Evolutionary conservation across 2,329 filamentous ascomycete genomes (phyloP).

Genomic region (Tolypocladium paradoxum): DNA sequence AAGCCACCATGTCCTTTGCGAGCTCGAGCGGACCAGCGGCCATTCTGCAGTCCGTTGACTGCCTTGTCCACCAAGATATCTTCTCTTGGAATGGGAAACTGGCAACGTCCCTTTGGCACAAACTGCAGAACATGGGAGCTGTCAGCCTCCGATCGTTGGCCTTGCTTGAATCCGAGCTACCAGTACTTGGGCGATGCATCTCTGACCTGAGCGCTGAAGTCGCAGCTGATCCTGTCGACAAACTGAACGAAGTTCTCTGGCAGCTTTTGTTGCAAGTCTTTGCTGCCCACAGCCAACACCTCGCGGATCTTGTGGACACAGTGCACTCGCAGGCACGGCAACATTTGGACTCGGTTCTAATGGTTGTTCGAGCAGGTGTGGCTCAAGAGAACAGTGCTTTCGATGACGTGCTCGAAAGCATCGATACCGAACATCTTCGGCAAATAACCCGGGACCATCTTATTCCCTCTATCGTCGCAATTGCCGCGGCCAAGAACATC

Average conservation of each 20-base stretch:
- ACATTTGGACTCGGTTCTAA: slow-evolving; percentile 4
- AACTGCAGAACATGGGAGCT: slow-evolving; percentile 37
- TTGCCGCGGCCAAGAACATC: slow-evolving; percentile 19
- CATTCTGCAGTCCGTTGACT: slow-evolving; percentile 36
- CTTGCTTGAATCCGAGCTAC: slow-evolving; percentile 54
- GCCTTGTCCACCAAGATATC: slow-evolving; percentile 28
- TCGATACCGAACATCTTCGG: slow-evolving; percentile 25
- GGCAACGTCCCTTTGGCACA: slow-evolving; percentile 38
- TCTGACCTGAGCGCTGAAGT: slow-evolving; percentile 38
- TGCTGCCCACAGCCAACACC: slow-evolving; percentile 23
- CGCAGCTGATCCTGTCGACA: slow-evolving; percentile 34
- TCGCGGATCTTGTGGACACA: slow-evolving; percentile 17
- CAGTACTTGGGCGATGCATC: slow-evolving; percentile 46
- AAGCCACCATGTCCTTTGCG: slow-evolving; percentile 20
- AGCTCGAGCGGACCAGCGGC: slow-evolving; percentile 24
- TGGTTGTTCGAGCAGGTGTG: slow-evolving; percentile 3
- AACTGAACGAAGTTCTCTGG: slow-evolving; percentile 38
- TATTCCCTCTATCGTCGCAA: slow-evolving; percentile 32
- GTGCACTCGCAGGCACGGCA: slow-evolving; percentile 15
- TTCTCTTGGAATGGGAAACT: slow-evolving; percentile 30
- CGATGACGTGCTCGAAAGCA: slow-evolving; percentile 9
- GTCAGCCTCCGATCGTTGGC: slow-evolving; percentile 50
- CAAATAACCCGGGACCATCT: slow-evolving; percentile 31
- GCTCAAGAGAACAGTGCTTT: slow-evolving; percentile 7
- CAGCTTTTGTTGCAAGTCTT: slow-evolving; percentile 32